Evolutionary conservation across 2,329 filamentous ascomycete genomes (phyloP).

Genomic region (Madurella fahalii): DNA sequence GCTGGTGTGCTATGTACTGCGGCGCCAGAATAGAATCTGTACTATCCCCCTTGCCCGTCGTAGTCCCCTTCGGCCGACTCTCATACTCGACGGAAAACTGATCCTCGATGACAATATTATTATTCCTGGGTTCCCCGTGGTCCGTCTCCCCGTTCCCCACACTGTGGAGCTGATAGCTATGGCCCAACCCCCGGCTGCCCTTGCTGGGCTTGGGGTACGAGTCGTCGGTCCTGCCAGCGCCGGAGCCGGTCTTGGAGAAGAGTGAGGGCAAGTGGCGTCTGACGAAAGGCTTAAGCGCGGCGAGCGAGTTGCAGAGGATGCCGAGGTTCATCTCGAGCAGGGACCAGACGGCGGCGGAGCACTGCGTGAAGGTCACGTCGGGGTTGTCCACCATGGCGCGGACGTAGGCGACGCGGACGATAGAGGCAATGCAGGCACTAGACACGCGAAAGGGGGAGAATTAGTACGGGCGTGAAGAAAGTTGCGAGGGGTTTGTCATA

Average conservation of each 20-base stretch:
- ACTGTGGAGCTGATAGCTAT: conserved; percentile 21
- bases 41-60: too few relatives aligned
- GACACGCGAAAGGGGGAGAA: not conserved
- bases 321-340: conserved; percentile 35
- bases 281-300: conserved; percentile 27
- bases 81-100: not conserved
- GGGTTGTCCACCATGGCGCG: conserved; percentile 28
- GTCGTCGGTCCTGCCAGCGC: too few relatives aligned
- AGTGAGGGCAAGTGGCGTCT: conserved; percentile 21
- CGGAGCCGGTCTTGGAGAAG: not conserved
- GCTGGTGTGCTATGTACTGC: too few relatives aligned
- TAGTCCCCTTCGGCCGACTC: not conserved
- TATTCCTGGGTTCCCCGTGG: too few relatives aligned
- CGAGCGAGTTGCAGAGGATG: conserved; percentile 28
- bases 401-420: conserved; percentile 28
- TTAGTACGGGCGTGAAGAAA: not conserved
- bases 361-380: conserved; percentile 31
- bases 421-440: conserved; percentile 27
- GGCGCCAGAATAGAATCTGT: too few relatives aligned
- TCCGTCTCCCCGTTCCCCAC: conserved; percentile 6
- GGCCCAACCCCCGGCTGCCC: not conserved
- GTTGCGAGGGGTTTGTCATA: conserved; percentile 18
- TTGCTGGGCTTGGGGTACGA: not conserved
- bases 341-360: conserved; percentile 28
- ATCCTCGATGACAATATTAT: too few relatives aligned